Base-by-base conservation (phyloP, 2,329 filamentous ascomycete genomes). In the Phyllosticta ampelicida region DNA sequence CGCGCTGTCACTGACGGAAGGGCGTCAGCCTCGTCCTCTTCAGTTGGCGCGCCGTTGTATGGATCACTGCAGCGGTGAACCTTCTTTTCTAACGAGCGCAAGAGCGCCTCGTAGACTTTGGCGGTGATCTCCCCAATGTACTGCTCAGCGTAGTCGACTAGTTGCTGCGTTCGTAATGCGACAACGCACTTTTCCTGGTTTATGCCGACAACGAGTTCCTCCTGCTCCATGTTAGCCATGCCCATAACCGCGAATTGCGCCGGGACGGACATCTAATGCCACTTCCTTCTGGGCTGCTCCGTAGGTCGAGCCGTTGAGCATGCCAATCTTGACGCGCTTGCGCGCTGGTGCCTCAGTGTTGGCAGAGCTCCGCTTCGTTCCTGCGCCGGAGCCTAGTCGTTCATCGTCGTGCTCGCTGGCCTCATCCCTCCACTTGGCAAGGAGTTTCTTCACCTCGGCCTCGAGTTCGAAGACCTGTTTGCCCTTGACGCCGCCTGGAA, bases 121-220 rank as follows among this genome's bases (percentile, higher is more conserved):
- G 86, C 85, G 1, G 91, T 95, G 1, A 81, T 84, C 48, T 84
- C 78, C 51, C 90, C 88, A 19, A 94, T 80, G 29, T 81, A 78
- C 56, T 87, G 82, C 55, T 84, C 79, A 1, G 85, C 89, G 59
- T 90, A 81, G n/a, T 84, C 78, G 55, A 86, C 83, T 2, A 97
- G 83, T 19, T 84, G 83, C 62, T 86, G 81, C 65, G 90, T 96
- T 59, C 92, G 88, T 62, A 96, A 78, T 54, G 88, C 85, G 9
- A 96, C 88, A 6, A 86, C 77, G 60, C 90, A 89, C 70, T 92
- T 95, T 58, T 91, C 86, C 66, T 89, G 86, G 68, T 96, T 96
- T 57, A 96, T 78, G 26, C 86, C 83, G 53, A 97, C 77, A 36
- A 91, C 79, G 62, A 90, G 77, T 60, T 87, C 81, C 54, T 83